A percentile compares a stretch with the other conserved stretches of the same genome.
These are phyloP conservation scores for Scenedesmus sp. DNA, from an alignment of 163 green algal species.

Conservation along the genomic window DNA sequence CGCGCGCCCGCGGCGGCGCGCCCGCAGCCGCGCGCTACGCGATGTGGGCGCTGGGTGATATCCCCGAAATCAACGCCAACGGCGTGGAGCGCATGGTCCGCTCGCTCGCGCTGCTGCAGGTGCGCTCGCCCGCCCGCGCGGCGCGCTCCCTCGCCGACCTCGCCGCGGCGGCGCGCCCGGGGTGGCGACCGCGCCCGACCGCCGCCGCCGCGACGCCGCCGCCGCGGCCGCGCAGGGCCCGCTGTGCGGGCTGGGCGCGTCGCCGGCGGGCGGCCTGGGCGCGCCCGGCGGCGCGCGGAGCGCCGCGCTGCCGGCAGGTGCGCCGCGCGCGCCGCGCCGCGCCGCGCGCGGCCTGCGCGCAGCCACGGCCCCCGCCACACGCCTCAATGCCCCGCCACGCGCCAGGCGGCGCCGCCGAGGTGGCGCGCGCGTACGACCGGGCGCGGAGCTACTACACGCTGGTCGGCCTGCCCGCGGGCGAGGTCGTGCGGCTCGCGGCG, in stretches of 20 bases:
- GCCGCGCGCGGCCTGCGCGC: too few relatives aligned
- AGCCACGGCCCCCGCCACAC: too few relatives aligned
- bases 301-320: too few relatives aligned
- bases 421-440: slow-evolving; percentile 13
- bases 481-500: slow-evolving; percentile 49
- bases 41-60: slow-evolving; percentile 31
- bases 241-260: not conserved
- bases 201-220: slow-evolving; percentile 40
- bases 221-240: slow-evolving; percentile 15
- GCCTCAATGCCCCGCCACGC: too few relatives aligned
- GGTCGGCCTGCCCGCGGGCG: slow-evolving; percentile 31
- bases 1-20: too few relatives aligned
- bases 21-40: slow-evolving; percentile 19
- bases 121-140: too few relatives aligned
- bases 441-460: slow-evolving; percentile 37
- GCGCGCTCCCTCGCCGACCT: too few relatives aligned
- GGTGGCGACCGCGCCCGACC: slow-evolving; percentile 1
- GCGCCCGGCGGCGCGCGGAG: too few relatives aligned
- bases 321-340: too few relatives aligned
- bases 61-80: slow-evolving; percentile 55
- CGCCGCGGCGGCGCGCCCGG: too few relatives aligned
- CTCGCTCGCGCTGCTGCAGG: slow-evolving; percentile 67
- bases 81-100: slow-evolving; percentile 63
- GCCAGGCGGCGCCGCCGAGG: not conserved
- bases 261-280: not conserved